Base-by-base conservation (phyloP, 305 asterid species). In the Coffea humblotiana region DNA sequence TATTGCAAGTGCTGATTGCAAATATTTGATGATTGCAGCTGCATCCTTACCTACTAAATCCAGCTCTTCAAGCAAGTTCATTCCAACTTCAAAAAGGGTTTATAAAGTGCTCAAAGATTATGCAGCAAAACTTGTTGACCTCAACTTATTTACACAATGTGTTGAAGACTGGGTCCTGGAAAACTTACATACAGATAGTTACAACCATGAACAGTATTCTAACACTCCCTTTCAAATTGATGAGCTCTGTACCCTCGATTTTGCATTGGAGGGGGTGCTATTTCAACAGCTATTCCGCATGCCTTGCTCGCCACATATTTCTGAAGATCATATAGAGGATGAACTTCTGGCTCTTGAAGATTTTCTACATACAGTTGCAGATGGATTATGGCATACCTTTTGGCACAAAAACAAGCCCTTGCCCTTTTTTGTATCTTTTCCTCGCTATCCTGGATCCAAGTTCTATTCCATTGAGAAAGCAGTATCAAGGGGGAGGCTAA, bases 241-340 rank as follows among this genome's bases (percentile, higher is more conserved):
- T 37, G 94, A 91, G 45, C 78, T 93, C 45, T 89, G 85, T 23
- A 86, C 88, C 63, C 90, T 93, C n/a, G 98, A 93, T 84, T 93
- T 80, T 66, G 93, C 98, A 56, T 80, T 93, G 83, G 98, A 93
- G 82, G 93, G 94, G 29, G 83, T 93, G 73, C 37, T 86, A 78
- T 92, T 93, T 85, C 98, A 93, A 84, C 97, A 92, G 87, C 89
- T 93, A 25, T 85, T 91, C 49, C 98, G 98, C 49, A 93, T 93
- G 98, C 97, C 98, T 45, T 83, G 74, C 74, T 89, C 92, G 9
- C 89, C 97, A 18, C 81, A 84, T 9, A 78, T 82, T 81, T 86
- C 97, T 47, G 89, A 88, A 49, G 83, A 84, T 78, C 86, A 85
- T 11, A 89, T 81, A 82, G 93, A 90, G 86, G 97, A 90, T 19